These are phyloP conservation scores for Sporothrix variecibatus DNA, from an alignment of 2,329 filamentous ascomycete species.

Conservation along the genomic window DNA sequence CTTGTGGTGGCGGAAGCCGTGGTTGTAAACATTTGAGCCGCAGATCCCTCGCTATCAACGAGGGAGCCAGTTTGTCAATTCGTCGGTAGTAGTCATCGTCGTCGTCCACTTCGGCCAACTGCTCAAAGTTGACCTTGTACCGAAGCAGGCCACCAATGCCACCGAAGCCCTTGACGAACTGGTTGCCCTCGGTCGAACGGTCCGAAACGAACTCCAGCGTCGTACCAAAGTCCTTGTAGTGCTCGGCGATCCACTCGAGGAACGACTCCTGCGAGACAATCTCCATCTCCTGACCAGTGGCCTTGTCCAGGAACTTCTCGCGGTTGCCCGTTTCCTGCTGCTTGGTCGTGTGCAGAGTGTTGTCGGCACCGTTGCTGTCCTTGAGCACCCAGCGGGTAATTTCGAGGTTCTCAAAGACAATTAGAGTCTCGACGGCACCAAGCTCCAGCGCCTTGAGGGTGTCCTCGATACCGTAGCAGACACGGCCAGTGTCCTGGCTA, in stretches of 20 bases:
- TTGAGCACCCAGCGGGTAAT: slow-evolving; percentile 91
- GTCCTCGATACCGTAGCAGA: slow-evolving; percentile 98
- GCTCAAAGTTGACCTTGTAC: slow-evolving; percentile 99
- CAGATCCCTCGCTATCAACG: slow-evolving; percentile 78
- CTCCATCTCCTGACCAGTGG: slow-evolving; percentile 97
- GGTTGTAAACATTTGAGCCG: slow-evolving; percentile 60
- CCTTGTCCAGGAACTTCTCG: slow-evolving; percentile 89
- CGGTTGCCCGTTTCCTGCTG: slow-evolving; percentile 73
- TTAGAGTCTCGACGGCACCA: slow-evolving; percentile 89
- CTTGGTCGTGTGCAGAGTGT: slow-evolving; percentile 86
- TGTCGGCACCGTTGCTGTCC: slow-evolving; percentile 69
- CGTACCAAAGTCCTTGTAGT: slow-evolving; percentile 97
- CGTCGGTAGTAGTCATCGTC: slow-evolving; percentile 89
- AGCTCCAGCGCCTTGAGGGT: slow-evolving; percentile 95
- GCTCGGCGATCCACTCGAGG: slow-evolving; percentile 99
- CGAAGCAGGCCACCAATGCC: slow-evolving; percentile 95
- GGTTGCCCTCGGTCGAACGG: slow-evolving; percentile 95
- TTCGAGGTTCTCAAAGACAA: slow-evolving; percentile 97
- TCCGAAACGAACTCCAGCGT: slow-evolving; percentile 97
- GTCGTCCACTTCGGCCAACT: slow-evolving; percentile 86
- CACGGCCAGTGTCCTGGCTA: slow-evolving; percentile 91
- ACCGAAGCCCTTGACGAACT: slow-evolving; percentile 99
- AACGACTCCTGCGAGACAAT: slow-evolving; percentile 83
- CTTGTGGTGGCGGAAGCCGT: slow-evolving; percentile 28
- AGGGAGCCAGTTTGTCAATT: slow-evolving; percentile 93